Percentiles rank a stretch among this genome's conserved stretches.
These are phyloP conservation scores for Erigeron philadelphicus DNA, from an alignment of 140 eudicot species.

Conservation along the genomic window DNA sequence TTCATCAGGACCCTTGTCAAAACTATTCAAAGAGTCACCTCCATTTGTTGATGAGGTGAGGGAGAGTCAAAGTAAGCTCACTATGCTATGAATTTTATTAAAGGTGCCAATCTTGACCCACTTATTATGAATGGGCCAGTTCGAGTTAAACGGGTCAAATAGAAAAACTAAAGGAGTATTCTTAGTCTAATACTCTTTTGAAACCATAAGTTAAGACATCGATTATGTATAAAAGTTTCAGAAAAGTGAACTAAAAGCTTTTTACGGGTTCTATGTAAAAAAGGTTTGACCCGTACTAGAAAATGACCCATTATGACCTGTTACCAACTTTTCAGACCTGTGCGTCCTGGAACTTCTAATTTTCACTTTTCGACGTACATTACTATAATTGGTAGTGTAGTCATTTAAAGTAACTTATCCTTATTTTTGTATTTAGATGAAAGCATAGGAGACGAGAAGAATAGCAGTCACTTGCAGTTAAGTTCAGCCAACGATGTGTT, in stretches of 20 bases:
- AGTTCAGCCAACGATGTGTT: slow-evolving; percentile 73
- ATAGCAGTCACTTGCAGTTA: slow-evolving; percentile 40
- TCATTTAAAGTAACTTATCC: slow-evolving; percentile 11
- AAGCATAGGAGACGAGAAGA: slow-evolving; percentile 37
- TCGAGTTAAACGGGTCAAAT: not conserved
- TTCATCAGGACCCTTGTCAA: slow-evolving; percentile 73
- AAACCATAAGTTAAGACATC: not conserved
- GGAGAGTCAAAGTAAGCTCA: slow-evolving; percentile 39
- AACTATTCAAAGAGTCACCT: slow-evolving; percentile 69
- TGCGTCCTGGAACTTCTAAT: slow-evolving; percentile 8
- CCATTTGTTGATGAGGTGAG: slow-evolving; percentile 37
- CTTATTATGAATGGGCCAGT: not conserved
- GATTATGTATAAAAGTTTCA: not conserved
- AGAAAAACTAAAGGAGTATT: slow-evolving; percentile 1
- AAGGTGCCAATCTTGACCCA: not conserved
- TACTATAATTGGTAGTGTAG: not conserved
- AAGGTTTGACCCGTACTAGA: not conserved
- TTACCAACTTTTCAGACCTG: not conserved
- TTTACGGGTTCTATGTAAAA: not conserved
- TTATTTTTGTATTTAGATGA: slow-evolving; percentile 39
- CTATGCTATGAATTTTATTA: slow-evolving; percentile 20
- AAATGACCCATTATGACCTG: not conserved
- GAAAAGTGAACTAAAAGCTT: not conserved
- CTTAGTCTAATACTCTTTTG: not conserved
- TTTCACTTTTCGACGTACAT: not conserved